phyloP scores from a whole-genome alignment of 1,284 basidiomycete genomes.

The Moniliella sp. region DNA sequence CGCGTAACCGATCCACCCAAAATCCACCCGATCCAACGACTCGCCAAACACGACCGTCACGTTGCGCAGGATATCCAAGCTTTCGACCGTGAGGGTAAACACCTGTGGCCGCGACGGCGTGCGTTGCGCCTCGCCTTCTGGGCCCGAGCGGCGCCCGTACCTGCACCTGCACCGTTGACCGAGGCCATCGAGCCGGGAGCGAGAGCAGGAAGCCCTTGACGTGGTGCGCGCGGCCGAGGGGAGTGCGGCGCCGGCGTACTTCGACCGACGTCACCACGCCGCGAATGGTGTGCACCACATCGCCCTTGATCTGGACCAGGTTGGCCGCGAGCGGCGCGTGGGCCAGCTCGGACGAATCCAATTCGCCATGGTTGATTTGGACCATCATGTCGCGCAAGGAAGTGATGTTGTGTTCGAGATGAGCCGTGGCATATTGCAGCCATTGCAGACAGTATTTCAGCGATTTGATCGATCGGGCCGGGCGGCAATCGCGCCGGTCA shows the following conservation, averaged over 20 bases:
- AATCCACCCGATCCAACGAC: slow-evolving; percentile 63
- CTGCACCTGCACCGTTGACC: slow-evolving; percentile 36
- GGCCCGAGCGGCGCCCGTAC: too few species aligned
- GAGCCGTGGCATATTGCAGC: slow-evolving; percentile 65
- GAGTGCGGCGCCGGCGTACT: slow-evolving; percentile 50
- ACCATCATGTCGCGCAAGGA: slow-evolving; percentile 43
- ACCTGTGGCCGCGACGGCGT: too few species aligned
- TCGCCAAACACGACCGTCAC: slow-evolving; percentile 69
- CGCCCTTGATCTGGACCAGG: slow-evolving; percentile 51
- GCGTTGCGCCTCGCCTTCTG: slow-evolving; percentile 49
- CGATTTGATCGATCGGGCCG: slow-evolving; percentile 68
- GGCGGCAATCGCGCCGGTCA: slow-evolving; percentile 65
- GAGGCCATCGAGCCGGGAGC: slow-evolving; percentile 61
- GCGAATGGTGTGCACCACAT: slow-evolving; percentile 63
- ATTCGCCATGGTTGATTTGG: slow-evolving; percentile 20
- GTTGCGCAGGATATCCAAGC: slow-evolving; percentile 67
- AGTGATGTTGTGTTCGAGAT: slow-evolving; percentile 66
- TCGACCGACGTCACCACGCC: slow-evolving; percentile 75
- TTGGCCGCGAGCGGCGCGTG: slow-evolving; percentile 14
- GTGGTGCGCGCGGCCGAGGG: too few species aligned
- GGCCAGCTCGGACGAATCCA: slow-evolving; percentile 15
- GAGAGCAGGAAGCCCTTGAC: slow-evolving; percentile 61
- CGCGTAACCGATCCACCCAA: slow-evolving; percentile 40
- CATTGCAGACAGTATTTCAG: slow-evolving; percentile 68
- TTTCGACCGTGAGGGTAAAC: slow-evolving; percentile 66